Evolutionary conservation across 148 eudicot species (phyloP).

Genomic region (Vaccinium darrowii): DNA sequence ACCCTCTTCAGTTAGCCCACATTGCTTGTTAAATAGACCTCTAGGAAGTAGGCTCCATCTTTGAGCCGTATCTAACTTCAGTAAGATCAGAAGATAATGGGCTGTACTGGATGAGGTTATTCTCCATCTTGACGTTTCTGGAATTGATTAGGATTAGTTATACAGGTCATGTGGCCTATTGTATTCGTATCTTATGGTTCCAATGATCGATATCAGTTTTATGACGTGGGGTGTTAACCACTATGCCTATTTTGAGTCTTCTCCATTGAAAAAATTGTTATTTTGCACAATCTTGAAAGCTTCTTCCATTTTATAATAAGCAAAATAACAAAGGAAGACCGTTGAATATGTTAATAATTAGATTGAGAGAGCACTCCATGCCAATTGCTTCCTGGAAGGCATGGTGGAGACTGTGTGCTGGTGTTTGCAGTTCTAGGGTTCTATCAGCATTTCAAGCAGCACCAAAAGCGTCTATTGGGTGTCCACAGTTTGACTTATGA

Average conservation of each 20-base stretch:
- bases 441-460: neutral
- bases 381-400: neutral
- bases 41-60: neutral
- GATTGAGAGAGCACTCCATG: neutral
- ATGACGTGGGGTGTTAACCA: neutral
- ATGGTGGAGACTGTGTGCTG: neutral
- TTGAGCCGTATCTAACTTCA: neutral
- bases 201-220: neutral
- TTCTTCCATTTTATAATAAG: no score
- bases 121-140: neutral
- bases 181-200: neutral
- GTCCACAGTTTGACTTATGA: neutral
- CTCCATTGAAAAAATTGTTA: no score
- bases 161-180: neutral
- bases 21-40: neutral
- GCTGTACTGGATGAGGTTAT: neutral
- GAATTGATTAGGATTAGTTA: neutral
- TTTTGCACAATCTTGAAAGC: no score
- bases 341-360: neutral
- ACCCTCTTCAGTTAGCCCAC: neutral
- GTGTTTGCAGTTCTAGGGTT: neutral
- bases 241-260: neutral
- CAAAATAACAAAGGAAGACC: no score
- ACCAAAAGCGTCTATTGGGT: neutral
- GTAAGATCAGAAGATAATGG: neutral